Base-by-base conservation (phyloP, 164 flowering plant species). In the Piper betle region DNA sequence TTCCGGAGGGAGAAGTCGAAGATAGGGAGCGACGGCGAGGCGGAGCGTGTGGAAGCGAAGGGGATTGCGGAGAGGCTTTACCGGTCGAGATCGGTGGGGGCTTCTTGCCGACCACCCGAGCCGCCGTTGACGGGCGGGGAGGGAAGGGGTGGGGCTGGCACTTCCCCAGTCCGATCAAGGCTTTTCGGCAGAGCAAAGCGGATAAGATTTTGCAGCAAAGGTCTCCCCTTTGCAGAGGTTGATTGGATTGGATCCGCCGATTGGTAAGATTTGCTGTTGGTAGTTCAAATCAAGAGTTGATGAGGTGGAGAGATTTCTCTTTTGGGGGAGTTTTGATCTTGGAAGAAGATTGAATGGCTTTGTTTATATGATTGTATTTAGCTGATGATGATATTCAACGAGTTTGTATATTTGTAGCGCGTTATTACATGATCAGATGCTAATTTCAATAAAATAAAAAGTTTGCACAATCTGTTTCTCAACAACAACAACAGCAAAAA, bases 131-230 rank as follows among this genome's bases (percentile, higher is more conserved):
- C 58, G 13, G 56, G 15, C 37, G 59, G 48, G 50, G 33, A 15
- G 42, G 16, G 13, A 59, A 39, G 52, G 68, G 56, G 13, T 58
- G 64, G 38, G 63, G 58, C 17, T 88, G 96, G 98, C 66, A 80
- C 63, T 85, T 91, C 61, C 87, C 92, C 69, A 88, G 92, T 65
- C 94, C 94, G 69, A 84, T 86, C 59, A 86, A 81, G 71, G 88
- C 64, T 60, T 85, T 91, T 78, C 74, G 86, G 74, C 87, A 78
- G 17, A 69, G 80, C 8, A 88, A 72, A 65, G 48, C 78, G 19
- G 46, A 81, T 2, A 85, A 75, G 63, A 42, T 79, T 39, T 73
- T 66, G 50, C 82, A 76, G 39, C 79, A 79, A 55, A 74, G 79
- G n/a, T 82, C 90, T 12, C 87, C 91, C 5, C 59, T 88, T 78